Evolutionary conservation across 768 basidiomycete species (phyloP).

Genomic region (Podaxis mareebaensis): DNA sequence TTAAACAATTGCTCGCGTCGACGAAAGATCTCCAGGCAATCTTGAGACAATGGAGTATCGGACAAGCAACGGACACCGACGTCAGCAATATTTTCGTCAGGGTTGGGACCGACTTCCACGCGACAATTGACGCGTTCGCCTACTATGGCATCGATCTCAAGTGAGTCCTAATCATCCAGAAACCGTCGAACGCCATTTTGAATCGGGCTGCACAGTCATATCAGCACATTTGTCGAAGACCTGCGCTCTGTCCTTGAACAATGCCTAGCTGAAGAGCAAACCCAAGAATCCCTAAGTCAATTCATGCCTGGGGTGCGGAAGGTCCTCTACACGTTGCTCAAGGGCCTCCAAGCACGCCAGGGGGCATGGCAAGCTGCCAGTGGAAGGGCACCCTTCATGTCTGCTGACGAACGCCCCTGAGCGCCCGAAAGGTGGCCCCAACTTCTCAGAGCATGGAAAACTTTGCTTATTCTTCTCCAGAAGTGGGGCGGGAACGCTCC

Average conservation of each 20-base stretch:
- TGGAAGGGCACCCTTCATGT: constrained; percentile 6
- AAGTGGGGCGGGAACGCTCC: background rate
- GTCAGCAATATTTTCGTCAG: constrained; percentile 91
- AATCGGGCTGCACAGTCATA: constrained; percentile 45
- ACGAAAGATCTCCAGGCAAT: constrained; percentile 82
- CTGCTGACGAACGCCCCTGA: constrained; percentile 6
- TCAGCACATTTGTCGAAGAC: constrained; percentile 61
- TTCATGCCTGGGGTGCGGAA: constrained; percentile 82
- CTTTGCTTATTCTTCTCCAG: background rate
- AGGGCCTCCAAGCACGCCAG: constrained; percentile 82
- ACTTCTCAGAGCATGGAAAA: background rate
- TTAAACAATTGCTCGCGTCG: constrained; percentile 69
- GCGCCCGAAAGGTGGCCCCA: constrained; percentile 7
- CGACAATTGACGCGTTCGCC: constrained; percentile 73
- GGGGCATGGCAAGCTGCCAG: constrained; percentile 37
- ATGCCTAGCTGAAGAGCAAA: constrained; percentile 76
- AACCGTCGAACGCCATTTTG: background rate
- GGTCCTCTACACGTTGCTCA: constrained; percentile 80
- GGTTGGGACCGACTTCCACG: constrained; percentile 88
- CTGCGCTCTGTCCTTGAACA: constrained; percentile 66
- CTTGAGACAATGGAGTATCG: constrained; percentile 67
- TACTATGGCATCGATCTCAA: constrained; percentile 72
- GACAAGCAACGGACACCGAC: constrained; percentile 59
- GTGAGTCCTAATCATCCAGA: constrained; percentile 41
- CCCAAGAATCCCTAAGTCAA: constrained; percentile 64